phyloP scores from a whole-genome alignment of 2,329 filamentous ascomycete genomes.

The Penicillium sp. region DNA sequence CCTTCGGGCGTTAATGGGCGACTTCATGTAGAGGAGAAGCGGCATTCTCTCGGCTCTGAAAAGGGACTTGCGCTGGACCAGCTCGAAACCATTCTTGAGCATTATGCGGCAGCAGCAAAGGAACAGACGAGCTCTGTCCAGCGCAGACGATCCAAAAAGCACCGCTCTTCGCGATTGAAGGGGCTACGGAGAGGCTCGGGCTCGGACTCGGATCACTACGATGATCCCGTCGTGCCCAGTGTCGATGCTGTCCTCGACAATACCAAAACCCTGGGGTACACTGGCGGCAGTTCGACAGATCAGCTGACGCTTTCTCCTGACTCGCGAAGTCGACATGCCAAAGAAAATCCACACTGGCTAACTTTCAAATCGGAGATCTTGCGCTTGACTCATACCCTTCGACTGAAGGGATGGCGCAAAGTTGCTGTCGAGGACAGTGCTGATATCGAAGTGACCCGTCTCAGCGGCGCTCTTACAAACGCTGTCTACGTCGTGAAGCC shows the following conservation, averaged over 20 bases:
- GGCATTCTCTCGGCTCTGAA: slow-evolving; percentile 61
- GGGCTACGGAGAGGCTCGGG: slow-evolving; percentile 50
- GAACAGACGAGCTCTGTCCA: slow-evolving; percentile 20
- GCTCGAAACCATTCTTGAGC: slow-evolving; percentile 66
- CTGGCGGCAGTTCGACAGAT: slow-evolving; percentile 50
- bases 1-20: slow-evolving; percentile 38
- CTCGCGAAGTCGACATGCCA: slow-evolving; percentile 51
- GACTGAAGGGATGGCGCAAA: slow-evolving; percentile 85
- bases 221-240: slow-evolving; percentile 78
- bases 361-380: slow-evolving; percentile 89
- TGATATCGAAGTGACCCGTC: slow-evolving; percentile 44
- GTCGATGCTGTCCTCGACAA: slow-evolving; percentile 87
- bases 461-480: slow-evolving; percentile 89
- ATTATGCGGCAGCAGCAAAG: slow-evolving; percentile 34
- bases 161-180: slow-evolving; percentile 31
- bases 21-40: slow-evolving; percentile 13
- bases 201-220: slow-evolving; percentile 80
- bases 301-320: slow-evolving; percentile 40
- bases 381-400: slow-evolving; percentile 80
- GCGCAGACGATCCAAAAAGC: slow-evolving; percentile 21
- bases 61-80: slow-evolving; percentile 72
- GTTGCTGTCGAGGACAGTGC: slow-evolving; percentile 54
- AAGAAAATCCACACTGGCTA: slow-evolving; percentile 75
- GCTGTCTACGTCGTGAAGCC: slow-evolving; percentile 92
- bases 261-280: slow-evolving; percentile 78